A percentile compares a stretch with the other conserved stretches of the same genome.
Conservation (phyloP, 257 asterid species). For the Primulina huaijiensis region DNA sequence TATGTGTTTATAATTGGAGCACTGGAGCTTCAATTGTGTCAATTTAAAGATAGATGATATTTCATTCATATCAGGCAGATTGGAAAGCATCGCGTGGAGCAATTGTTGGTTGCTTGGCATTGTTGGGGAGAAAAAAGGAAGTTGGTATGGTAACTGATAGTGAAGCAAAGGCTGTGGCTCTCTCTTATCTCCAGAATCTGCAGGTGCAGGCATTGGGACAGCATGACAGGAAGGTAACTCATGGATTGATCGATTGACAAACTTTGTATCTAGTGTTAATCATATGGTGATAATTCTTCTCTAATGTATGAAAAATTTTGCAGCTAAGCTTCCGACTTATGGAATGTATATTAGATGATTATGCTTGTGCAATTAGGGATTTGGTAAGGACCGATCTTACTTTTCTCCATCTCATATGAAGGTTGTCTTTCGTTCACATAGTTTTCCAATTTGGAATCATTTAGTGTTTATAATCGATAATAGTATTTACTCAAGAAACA, state of each 20-base stretch:
- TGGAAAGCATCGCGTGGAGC: slow-evolving; percentile 98
- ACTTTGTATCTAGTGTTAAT: slow-evolving; percentile 22
- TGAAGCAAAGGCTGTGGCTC: slow-evolving; percentile 71
- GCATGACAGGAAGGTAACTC: slow-evolving; percentile 78
- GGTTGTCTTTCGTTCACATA: neutral
- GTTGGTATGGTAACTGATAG: slow-evolving; percentile 50
- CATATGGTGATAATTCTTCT: slow-evolving; percentile 18
- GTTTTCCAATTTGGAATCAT: slow-evolving; percentile 3
- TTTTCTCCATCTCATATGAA: slow-evolving; percentile 15
- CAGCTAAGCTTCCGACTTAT: slow-evolving; percentile 92
- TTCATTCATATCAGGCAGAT: slow-evolving; percentile 66
- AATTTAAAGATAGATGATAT: slow-evolving; percentile 33
- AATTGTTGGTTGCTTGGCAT: slow-evolving; percentile 86
- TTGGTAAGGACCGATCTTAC: slow-evolving; percentile 50
- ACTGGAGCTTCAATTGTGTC: slow-evolving; percentile 21
- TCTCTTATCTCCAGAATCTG: slow-evolving; percentile 51
- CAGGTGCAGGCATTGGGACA: slow-evolving; percentile 88
- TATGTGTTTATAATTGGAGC: slow-evolving; percentile 5
- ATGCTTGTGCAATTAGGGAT: slow-evolving; percentile 50
- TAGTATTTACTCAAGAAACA: slow-evolving; percentile 5
- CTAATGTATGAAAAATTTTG: slow-evolving; percentile 27
- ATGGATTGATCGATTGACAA: slow-evolving; percentile 9
- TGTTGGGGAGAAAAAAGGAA: slow-evolving; percentile 65
- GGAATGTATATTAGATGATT: slow-evolving; percentile 69
- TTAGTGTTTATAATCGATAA: slow-evolving; percentile 10